A percentile compares a stretch with the other conserved stretches of the same genome.
Evolutionary conservation across 257 asterid species (phyloP).

Genomic region (Solanum peruvianum): DNA sequence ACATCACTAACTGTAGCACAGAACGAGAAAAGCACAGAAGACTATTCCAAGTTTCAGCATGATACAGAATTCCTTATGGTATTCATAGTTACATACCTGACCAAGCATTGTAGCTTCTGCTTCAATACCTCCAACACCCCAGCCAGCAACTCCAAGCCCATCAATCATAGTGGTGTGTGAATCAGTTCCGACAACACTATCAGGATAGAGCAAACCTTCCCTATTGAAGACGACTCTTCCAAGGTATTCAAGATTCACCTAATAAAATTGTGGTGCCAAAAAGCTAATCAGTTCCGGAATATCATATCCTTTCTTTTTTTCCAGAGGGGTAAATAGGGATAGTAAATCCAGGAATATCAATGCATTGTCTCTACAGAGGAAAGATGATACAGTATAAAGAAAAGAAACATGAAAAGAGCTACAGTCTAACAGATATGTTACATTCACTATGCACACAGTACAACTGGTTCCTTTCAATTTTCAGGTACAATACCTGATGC

Average conservation of each 20-base stretch:
- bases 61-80: background rate
- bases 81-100: constrained; percentile 37
- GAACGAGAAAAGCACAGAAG: background rate
- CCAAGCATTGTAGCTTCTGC: constrained; percentile 99
- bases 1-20: background rate
- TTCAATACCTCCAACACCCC: constrained; percentile 99
- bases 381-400: background rate
- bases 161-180: constrained; percentile 98
- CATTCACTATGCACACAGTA: background rate
- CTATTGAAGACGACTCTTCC: constrained; percentile 88
- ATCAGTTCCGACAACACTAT: constrained; percentile 96
- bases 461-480: background rate
- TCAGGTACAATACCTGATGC: constrained; percentile 64
- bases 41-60: background rate
- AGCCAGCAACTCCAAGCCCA: constrained; percentile 96
- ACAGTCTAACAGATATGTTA: background rate
- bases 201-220: constrained; percentile 84
- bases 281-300: background rate
- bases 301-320: background rate
- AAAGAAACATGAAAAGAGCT: background rate
- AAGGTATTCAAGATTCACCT: constrained; percentile 96
- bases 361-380: background rate
- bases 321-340: background rate
- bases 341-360: background rate
- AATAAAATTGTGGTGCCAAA: background rate